Evolutionary conservation across 192 early-diverging fungal genomes (phyloP).

Genomic region (Phlyctochytrium bullatum): DNA sequence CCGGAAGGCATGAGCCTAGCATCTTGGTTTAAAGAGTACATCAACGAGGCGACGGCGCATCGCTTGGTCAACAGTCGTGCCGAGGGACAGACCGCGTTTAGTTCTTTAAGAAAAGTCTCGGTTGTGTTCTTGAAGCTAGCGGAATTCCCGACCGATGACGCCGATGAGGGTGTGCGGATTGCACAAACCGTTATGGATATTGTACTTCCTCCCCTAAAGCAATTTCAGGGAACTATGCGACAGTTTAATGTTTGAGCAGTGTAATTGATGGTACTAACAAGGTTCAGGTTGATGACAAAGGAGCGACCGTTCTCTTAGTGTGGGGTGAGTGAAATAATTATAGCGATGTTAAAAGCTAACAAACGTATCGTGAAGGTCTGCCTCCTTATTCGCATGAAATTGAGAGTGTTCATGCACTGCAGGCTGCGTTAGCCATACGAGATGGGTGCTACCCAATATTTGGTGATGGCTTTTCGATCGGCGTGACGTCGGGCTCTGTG

Average conservation of each 20-base stretch:
- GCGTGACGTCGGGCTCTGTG: constrained; percentile 7
- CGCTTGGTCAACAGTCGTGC: neutral
- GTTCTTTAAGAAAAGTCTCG: neutral
- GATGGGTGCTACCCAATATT: neutral
- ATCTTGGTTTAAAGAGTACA: neutral
- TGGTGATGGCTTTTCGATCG: constrained; percentile 1
- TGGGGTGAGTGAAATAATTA: constrained; percentile 1
- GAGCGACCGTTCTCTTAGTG: constrained; percentile 6
- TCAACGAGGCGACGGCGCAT: constrained; percentile 5
- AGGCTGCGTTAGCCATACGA: neutral
- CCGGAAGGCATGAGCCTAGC: neutral
- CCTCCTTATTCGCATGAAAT: constrained; percentile 9
- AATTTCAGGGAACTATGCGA: neutral
- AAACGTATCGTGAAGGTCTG: constrained; percentile 2
- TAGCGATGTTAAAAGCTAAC: neutral
- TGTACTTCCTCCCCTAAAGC: neutral
- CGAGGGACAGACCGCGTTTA: neutral
- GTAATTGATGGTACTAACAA: too few relatives aligned
- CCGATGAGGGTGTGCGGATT: neutral
- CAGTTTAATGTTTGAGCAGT: neutral
- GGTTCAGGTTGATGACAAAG: constrained; percentile 14
- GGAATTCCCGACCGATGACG: constrained; percentile 7
- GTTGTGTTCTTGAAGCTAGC: neutral
- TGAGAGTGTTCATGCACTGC: constrained; percentile 2
- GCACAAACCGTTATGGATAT: constrained; percentile 3